Base-by-base conservation (phyloP, 768 basidiomycete genomes). In the Kondoa malvinella region DNA sequence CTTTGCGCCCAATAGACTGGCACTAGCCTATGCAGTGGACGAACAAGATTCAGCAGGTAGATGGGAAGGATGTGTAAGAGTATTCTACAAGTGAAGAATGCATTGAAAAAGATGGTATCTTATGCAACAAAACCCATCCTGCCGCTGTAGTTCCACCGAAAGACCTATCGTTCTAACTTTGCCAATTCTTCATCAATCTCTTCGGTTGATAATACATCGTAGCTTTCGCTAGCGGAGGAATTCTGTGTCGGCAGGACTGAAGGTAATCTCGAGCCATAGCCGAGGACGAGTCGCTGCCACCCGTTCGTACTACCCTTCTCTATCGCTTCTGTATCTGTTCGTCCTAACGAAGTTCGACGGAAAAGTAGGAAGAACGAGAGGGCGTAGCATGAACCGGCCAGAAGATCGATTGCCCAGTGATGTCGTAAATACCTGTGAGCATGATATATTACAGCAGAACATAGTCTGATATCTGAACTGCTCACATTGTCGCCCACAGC, bases 311-410 rank as follows among this genome's bases (percentile, higher is more conserved):
- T 30, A 33, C 27, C 61, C 14, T 16, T 17, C 12, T 27, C 61
- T 31, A 31, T 33, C 30, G 61, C 61, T 16, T 32, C n/a, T n/a
- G 61, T 29, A 15, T 63, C 61, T 31, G 31, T 27, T 29, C 30
- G 16, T 32, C n/a, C 17, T n/a, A 63, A 63, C 3, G 26, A 14
- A 17, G 16, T 27, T 31, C 14, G 30, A 21, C 61, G 61, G 32
- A 63, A 63, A 15, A 63, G 16, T 3, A 63, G 61, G 32, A 63
- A 63, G 61, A 63, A 63, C 16, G 29, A 16, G 3, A 63, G n/a
- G n/a, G 61, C 61, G 32, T 63, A 63, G 32, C n/a, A 21, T 4
- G 61, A 63, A 21, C 61, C 61, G 31, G 61, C 61, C 15, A 32
- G 29, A 3, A 63, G 12, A 33, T 63, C 61, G 15, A 63, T 34